Evolutionary conservation across 2,329 filamentous ascomycete species (phyloP).

Genomic region (Nothopassalora personata): DNA sequence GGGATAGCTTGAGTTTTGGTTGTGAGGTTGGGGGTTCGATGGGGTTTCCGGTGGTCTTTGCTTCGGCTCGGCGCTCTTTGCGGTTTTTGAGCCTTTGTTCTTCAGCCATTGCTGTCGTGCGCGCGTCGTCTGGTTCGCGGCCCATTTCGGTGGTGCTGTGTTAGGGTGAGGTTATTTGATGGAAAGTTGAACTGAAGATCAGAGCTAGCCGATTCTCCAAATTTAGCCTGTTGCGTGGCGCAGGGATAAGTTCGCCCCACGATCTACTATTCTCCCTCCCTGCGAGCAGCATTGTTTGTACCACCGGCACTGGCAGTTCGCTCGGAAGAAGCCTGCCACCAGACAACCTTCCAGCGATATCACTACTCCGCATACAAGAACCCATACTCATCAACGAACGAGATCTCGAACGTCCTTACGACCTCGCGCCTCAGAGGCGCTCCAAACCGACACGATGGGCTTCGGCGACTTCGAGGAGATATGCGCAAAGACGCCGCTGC

Average conservation of each 20-base stretch:
- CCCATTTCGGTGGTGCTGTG: background rate
- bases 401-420: background rate
- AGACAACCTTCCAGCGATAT: background rate
- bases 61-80: slow-evolving; percentile 41
- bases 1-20: slow-evolving; percentile 57
- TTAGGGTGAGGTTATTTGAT: background rate
- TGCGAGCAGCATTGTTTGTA: background rate
- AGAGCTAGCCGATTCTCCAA: background rate
- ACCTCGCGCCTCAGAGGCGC: slow-evolving; percentile 5
- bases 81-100: slow-evolving; percentile 36
- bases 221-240: background rate
- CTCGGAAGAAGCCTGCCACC: background rate
- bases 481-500: slow-evolving; percentile 78
- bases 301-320: background rate
- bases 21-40: slow-evolving; percentile 35
- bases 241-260: background rate
- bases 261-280: background rate
- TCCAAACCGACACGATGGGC: slow-evolving; percentile 55
- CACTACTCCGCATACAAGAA: background rate
- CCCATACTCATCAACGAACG: background rate
- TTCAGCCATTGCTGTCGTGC: background rate
- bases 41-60: slow-evolving; percentile 33
- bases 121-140: background rate
- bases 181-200: background rate
- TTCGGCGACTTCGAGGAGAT: slow-evolving; percentile 88